Percentiles rank a stretch among this genome's conserved stretches.
phyloP scores from a whole-genome alignment of 2,329 filamentous ascomycete species.

The Fusarium tuaranense region DNA sequence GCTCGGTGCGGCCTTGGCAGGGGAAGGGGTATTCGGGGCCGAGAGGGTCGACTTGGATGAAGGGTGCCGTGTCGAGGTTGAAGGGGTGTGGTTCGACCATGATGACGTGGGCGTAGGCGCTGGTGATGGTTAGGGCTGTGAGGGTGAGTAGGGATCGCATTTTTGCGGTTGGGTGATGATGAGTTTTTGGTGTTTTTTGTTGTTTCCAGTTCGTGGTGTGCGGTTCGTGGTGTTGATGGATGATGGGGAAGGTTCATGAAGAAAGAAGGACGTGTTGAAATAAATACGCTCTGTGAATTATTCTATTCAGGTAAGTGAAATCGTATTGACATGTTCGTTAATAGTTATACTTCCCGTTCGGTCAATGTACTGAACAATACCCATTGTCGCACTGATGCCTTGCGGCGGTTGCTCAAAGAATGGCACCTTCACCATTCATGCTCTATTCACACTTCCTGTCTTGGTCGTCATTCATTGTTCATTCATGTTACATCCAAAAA shows the following conservation, averaged over 20 bases:
- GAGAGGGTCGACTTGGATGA: slow-evolving; percentile 38
- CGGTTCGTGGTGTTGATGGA: not conserved
- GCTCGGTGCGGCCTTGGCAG: slow-evolving; percentile 37
- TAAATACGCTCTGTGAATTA: not conserved
- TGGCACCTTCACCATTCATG: not conserved
- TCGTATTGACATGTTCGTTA: not conserved
- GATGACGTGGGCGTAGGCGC: slow-evolving; percentile 33
- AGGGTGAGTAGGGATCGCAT: slow-evolving; percentile 12
- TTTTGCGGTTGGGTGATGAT: not conserved
- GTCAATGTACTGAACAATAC: not conserved
- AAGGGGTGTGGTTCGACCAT: slow-evolving; percentile 47
- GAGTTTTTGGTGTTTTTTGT: not conserved
- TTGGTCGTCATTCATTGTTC: not conserved
- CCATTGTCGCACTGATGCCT: not conserved
- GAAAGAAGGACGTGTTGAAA: not conserved
- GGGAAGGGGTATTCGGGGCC: slow-evolving; percentile 37
- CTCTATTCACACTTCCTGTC: not conserved
- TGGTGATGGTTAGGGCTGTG: slow-evolving; percentile 7
- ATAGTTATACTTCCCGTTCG: not conserved
- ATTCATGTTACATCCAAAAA: not conserved
- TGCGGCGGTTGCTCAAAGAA: not conserved
- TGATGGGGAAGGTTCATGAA: not conserved
- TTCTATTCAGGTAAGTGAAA: not conserved
- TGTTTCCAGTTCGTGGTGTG: too few species aligned
- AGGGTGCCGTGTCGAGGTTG: slow-evolving; percentile 42